Conservation (phyloP, 139 green algal genomes). For the Dunaliella sp. region DNA sequence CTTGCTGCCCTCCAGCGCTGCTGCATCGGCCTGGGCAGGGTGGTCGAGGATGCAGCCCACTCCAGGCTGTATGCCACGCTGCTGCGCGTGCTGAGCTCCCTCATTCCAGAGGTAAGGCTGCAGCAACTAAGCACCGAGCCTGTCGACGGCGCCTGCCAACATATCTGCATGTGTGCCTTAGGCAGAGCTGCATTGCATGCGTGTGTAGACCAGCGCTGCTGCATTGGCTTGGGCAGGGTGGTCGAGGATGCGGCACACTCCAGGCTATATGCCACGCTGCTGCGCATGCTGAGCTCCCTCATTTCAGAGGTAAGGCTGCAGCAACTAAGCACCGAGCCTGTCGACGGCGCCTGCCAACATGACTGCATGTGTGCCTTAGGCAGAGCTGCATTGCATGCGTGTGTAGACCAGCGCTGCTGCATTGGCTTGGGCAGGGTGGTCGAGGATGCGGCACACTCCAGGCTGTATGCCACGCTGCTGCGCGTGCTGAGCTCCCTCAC, state of each 20-base stretch:
- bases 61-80: conserved; percentile 29
- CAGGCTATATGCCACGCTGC: conserved; percentile 27
- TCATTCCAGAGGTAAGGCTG: conserved; percentile 17
- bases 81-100: conserved; percentile 15
- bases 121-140: no score
- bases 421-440: background rate
- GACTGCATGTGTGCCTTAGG: no score
- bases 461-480: conserved; percentile 30
- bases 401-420: conserved; percentile 17
- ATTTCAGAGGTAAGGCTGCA: conserved; percentile 18
- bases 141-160: no score
- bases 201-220: conserved; percentile 12
- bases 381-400: no score
- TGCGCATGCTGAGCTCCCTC: conserved; percentile 15
- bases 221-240: background rate
- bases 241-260: conserved; percentile 29
- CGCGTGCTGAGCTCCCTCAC: conserved; percentile 18
- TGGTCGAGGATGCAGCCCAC: conserved; percentile 28
- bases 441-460: conserved; percentile 28
- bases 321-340: no score
- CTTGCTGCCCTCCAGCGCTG: conserved; percentile 5
- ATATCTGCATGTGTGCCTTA: no score
- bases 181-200: no score
- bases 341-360: no score
- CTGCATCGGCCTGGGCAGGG: background rate